Evolutionary conservation across 768 basidiomycete genomes (phyloP).

Genomic region (Amanita fuliginea): DNA sequence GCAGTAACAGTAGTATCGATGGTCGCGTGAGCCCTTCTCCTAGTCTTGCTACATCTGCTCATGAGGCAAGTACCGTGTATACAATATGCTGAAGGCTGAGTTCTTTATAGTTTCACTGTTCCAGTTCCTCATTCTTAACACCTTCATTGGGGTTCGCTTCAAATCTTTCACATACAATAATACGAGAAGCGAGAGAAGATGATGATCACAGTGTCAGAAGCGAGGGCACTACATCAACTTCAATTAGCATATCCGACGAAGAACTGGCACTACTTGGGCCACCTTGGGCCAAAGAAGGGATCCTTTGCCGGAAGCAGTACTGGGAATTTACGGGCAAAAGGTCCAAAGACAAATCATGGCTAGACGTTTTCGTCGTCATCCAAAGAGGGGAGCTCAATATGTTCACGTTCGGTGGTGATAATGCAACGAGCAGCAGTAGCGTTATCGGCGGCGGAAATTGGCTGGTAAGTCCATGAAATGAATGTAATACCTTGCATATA

Average conservation of each 20-base stretch:
- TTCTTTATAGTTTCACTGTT: conserved; percentile 13
- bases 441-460: conserved; percentile 92
- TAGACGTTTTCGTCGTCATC: conserved; percentile 93
- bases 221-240: conserved; percentile 53
- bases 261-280: conserved; percentile 91
- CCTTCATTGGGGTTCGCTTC: conserved; percentile 95
- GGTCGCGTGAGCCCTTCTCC: conserved; percentile 92
- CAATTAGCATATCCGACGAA: conserved; percentile 86
- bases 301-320: conserved; percentile 90
- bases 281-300: conserved; percentile 99
- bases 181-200: conserved; percentile 88
- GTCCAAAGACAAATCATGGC: conserved; percentile 84
- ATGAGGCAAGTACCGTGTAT: conserved; percentile 44
- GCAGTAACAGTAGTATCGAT: conserved; percentile 73
- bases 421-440: conserved; percentile 45
- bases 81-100: not conserved
- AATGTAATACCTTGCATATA: not conserved
- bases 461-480: conserved; percentile 55
- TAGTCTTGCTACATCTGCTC: conserved; percentile 82
- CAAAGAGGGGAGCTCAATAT: conserved; percentile 90
- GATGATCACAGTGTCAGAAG: conserved; percentile 65
- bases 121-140: conserved; percentile 60
- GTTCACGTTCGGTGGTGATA: conserved; percentile 85
- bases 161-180: conserved; percentile 93
- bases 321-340: conserved; percentile 81